phyloP scores from a whole-genome alignment of 192 early-diverging fungal genomes.

The Entomortierella parvispora region DNA sequence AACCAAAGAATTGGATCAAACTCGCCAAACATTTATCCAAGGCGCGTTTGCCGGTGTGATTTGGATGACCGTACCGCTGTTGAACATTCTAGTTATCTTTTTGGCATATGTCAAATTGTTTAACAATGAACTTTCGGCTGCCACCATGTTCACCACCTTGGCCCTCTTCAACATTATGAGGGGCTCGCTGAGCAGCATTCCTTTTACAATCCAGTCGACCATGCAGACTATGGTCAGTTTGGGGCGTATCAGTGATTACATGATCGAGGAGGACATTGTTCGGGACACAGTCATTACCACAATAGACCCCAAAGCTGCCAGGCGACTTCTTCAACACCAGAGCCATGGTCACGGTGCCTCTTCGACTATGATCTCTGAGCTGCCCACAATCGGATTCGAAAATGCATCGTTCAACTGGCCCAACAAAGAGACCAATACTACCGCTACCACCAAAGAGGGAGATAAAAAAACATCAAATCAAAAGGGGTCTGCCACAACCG shows the following conservation, averaged over 20 bases:
- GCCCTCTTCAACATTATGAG: conserved; percentile 72
- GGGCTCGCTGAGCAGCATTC: conserved; percentile 64
- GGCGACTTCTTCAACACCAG: too few relatives aligned
- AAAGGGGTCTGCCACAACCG: conserved; percentile 58
- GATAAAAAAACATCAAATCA: conserved; percentile 10
- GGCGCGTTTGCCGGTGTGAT: conserved; percentile 60
- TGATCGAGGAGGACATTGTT: conserved; percentile 2
- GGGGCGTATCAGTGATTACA: neutral
- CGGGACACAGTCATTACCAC: conserved; percentile 5
- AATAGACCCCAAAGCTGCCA: too few relatives aligned
- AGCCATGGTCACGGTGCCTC: conserved; percentile 2
- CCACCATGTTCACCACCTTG: conserved; percentile 64
- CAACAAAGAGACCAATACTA: conserved; percentile 39
- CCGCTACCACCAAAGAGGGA: conserved; percentile 19
- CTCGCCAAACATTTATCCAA: conserved; percentile 54
- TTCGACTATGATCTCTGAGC: neutral
- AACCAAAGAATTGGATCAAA: conserved; percentile 60
- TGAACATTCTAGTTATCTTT: conserved; percentile 66
- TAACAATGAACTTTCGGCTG: conserved; percentile 36
- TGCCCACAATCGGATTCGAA: conserved; percentile 63
- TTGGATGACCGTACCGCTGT: conserved; percentile 63
- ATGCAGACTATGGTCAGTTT: conserved; percentile 45
- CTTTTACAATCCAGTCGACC: conserved; percentile 59
- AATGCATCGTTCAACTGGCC: conserved; percentile 71
- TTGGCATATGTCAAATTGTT: conserved; percentile 62